phyloP scores from a whole-genome alignment of 2,329 filamentous ascomycete genomes.

The Diaporthe sp. region DNA sequence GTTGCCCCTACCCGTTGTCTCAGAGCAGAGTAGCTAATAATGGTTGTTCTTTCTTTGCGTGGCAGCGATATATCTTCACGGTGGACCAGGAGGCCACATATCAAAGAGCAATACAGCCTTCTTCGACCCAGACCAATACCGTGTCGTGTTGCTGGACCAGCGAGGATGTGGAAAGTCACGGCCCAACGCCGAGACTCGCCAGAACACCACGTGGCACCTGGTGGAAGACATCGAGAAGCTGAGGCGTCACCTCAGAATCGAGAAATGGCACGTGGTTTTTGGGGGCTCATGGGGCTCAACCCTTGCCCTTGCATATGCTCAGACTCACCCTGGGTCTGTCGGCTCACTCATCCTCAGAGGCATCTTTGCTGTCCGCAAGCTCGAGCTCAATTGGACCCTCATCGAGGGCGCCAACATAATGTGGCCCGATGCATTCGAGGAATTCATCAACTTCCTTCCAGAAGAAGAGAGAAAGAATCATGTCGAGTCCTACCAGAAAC shows the following conservation, averaged over 20 bases:
- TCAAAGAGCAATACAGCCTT: conserved; percentile 53
- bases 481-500: conserved; percentile 43
- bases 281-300: conserved; percentile 64
- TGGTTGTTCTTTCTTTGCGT: neutral
- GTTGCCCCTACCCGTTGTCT: no score
- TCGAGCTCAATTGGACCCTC: conserved; percentile 50
- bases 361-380: conserved; percentile 53
- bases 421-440: conserved; percentile 7
- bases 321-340: conserved; percentile 55
- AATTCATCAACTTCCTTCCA: conserved; percentile 1
- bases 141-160: conserved; percentile 61
- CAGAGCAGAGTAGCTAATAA: neutral
- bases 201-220: conserved; percentile 61
- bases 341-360: conserved; percentile 57
- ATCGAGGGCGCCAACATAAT: conserved; percentile 44
- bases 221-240: conserved; percentile 60
- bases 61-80: conserved; percentile 51
- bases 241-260: conserved; percentile 55
- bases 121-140: conserved; percentile 59
- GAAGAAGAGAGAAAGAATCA: neutral
- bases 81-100: conserved; percentile 55
- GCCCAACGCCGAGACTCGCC: conserved; percentile 54
- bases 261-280: conserved; percentile 60
- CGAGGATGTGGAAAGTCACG: conserved; percentile 59
- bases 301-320: conserved; percentile 58